Base-by-base conservation (phyloP, 2,329 filamentous ascomycete genomes). In the Trichophyton benhamiae region DNA sequence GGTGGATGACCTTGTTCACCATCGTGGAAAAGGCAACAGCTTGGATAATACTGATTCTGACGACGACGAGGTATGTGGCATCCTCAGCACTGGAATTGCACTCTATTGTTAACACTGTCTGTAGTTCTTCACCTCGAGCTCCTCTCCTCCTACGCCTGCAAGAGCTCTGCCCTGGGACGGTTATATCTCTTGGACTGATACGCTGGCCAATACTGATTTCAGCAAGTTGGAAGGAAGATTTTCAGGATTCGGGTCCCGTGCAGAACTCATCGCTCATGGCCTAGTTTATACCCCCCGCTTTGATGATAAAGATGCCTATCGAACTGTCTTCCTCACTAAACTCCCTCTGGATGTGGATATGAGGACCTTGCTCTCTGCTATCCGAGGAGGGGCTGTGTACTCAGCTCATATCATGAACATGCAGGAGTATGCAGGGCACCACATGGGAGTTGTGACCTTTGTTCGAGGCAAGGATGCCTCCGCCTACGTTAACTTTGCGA, bases 401-500 rank as follows among this genome's bases (percentile, higher is more conserved):
- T 68, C 67, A 2, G 69, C 69, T 9, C 66, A 67, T 49, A 65
- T 74, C 3, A 62, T 68, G 42, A 67, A 72, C 60, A 73, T 71
- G 4, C 61, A 46, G 11, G 46, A 65, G 1, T 68, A 70, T 27
- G 70, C 67, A 1, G 70, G 71, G 6, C 68, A 65, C 25, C 68
- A 69, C 53, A 72, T 69, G 2, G 71, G 67, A 4, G 61, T 73
- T 36, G 61, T 73, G 1, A 67, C 68, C 2, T 74, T 73, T 57
- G 59, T 72, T 15, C 61, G 59, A 3, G 66, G 72, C 53, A 44
- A 60, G 1, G 65, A 70, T 38, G 70, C 71, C 1, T 17, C 62
- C 11, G 57, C 61, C 2, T 72, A 72, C 49, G 33, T 67, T 9
- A 36, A 62, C 8, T 60, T 61, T 44, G 65, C 65, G 1, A 48